A percentile compares a stretch with the other conserved stretches of the same genome.
Evolutionary conservation across 2,329 filamentous ascomycete genomes (phyloP).

Genomic region (Dendryphion nanum): DNA sequence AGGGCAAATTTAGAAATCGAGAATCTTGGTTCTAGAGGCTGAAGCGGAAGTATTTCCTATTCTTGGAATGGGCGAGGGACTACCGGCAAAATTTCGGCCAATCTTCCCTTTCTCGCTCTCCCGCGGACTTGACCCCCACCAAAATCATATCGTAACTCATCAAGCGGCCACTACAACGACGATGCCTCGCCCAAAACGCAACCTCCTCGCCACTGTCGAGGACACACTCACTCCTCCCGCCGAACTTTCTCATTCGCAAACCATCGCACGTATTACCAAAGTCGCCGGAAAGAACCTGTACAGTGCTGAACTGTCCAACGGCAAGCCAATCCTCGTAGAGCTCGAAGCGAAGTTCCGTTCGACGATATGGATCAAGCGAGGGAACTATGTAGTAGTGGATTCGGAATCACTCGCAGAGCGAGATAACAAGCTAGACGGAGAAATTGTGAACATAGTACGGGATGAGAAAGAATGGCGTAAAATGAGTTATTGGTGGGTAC

Average conservation of each 20-base stretch:
- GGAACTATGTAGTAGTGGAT: constrained; percentile 83
- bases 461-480: constrained; percentile 94
- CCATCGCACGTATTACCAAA: constrained; percentile 74
- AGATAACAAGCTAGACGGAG: constrained; percentile 77
- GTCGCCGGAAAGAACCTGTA: constrained; percentile 90
- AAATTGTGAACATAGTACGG: constrained; percentile 89
- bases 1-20: no score
- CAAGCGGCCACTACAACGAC: neutral
- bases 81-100: no score
- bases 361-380: constrained; percentile 89
- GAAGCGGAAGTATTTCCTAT: no score
- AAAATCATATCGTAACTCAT: constrained; percentile 5
- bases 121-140: no score
- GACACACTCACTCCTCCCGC: constrained; percentile 64
- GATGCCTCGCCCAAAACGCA: constrained; percentile 76
- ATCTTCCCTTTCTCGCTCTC: no score
- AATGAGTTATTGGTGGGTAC: constrained; percentile 69
- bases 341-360: constrained; percentile 83
- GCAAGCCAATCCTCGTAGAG: constrained; percentile 70
- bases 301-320: constrained; percentile 66
- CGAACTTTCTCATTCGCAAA: constrained; percentile 51
- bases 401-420: constrained; percentile 62
- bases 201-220: constrained; percentile 73
- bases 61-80: no score
- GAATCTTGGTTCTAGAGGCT: no score